These are phyloP conservation scores for Boletus vermiculosoides DNA, from an alignment of 768 basidiomycete genomes.

Conservation along the genomic window DNA sequence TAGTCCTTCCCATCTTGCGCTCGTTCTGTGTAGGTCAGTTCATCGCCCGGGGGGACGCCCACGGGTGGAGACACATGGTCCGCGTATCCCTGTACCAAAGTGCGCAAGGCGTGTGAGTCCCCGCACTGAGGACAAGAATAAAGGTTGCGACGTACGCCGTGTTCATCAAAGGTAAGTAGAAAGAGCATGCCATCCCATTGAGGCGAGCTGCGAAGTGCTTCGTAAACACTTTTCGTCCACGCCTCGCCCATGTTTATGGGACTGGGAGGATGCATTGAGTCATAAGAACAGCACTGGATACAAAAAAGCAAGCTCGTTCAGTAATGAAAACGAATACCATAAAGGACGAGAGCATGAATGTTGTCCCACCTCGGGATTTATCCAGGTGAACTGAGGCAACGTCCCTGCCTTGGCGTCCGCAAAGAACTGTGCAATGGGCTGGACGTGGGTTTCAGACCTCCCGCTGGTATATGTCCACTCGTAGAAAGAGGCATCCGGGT, in stretches of 20 bases:
- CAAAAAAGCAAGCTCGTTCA: not conserved
- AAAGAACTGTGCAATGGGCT: constrained; percentile 18
- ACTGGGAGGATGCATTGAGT: constrained; percentile 29
- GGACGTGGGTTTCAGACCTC: constrained; percentile 14
- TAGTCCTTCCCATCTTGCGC: constrained; percentile 20
- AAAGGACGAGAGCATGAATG: no score
- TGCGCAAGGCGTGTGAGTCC: not conserved
- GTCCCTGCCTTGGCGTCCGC: constrained; percentile 22
- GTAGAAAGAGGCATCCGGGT: constrained; percentile 26
- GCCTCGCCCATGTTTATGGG: constrained; percentile 27
- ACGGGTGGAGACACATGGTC: constrained; percentile 25
- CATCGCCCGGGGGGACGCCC: constrained; percentile 22
- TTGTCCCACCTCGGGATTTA: constrained; percentile 26
- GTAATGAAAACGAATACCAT: not conserved
- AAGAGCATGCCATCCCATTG: constrained; percentile 24
- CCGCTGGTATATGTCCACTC: constrained; percentile 20
- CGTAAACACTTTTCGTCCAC: constrained; percentile 25
- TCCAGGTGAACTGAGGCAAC: constrained; percentile 28
- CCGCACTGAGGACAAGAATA: not conserved
- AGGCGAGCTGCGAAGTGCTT: constrained; percentile 24
- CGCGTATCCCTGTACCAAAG: constrained; percentile 19
- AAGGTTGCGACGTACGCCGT: constrained; percentile 15
- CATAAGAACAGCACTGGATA: constrained; percentile 21
- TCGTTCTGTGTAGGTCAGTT: constrained; percentile 23
- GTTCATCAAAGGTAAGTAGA: constrained; percentile 28